A percentile compares a stretch with the other conserved stretches of the same genome.
phyloP scores from a whole-genome alignment of 164 flowering plant genomes.

The Nelumbo lutea region DNA sequence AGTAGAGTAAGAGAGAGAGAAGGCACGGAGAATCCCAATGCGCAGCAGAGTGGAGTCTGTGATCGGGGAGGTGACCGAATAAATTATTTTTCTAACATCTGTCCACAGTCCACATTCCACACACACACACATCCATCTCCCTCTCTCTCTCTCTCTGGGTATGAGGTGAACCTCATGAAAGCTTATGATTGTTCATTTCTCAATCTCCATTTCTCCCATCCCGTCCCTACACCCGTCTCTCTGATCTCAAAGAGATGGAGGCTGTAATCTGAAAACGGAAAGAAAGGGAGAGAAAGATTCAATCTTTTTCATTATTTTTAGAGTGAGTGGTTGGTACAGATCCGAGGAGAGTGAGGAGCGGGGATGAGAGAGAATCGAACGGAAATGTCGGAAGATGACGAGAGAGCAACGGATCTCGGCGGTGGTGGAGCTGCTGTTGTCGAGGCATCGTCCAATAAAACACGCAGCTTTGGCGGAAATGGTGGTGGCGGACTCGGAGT shows the following conservation, averaged over 20 bases:
- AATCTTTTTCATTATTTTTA: no score
- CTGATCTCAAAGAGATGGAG: not conserved
- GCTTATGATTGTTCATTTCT: not conserved
- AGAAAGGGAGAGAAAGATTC: no score
- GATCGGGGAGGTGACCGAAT: not conserved
- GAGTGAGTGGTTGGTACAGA: not conserved
- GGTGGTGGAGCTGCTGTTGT: not conserved
- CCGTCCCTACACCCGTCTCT: not conserved
- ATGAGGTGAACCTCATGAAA: not conserved
- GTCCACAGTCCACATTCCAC: not conserved
- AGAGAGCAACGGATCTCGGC: constrained; percentile 2
- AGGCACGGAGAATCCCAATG: not conserved
- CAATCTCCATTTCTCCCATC: not conserved
- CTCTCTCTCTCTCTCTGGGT: not conserved
- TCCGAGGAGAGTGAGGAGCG: not conserved
- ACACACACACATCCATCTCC: not conserved
- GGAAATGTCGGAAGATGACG: not conserved
- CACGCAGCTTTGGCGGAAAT: not conserved
- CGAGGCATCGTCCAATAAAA: not conserved
- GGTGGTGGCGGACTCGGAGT: not conserved
- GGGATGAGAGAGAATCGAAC: not conserved
- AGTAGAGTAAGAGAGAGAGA: not conserved
- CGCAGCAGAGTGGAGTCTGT: not conserved
- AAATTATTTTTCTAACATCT: no score
- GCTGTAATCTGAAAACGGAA: not conserved